A percentile compares a stretch with the other conserved stretches of the same genome.
Conservation (phyloP, 257 asterid species). For the Penstemon davidsonii region DNA sequence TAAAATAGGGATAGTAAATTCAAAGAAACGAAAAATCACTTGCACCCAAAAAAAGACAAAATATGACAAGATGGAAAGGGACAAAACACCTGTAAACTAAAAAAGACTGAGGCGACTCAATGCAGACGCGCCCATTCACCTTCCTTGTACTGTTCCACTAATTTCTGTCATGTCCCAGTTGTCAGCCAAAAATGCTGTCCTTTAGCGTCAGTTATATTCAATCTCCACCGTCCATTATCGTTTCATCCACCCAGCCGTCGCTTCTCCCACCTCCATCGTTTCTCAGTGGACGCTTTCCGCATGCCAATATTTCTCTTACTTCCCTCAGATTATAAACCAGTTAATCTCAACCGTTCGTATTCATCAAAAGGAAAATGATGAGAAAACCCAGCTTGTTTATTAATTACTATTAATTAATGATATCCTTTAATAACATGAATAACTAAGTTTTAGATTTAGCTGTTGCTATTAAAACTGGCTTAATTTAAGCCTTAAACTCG, state of each 20-base stretch:
- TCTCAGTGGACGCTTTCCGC: conserved; percentile 1
- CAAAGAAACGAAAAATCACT: background rate
- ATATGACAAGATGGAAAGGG: background rate
- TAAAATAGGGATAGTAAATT: background rate
- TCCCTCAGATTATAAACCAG: no score
- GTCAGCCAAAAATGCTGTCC: conserved; percentile 1
- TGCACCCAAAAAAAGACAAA: background rate
- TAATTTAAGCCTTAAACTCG: no score
- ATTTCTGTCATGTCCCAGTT: conserved; percentile 20
- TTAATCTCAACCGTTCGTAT: no score
- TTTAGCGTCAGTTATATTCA: background rate
- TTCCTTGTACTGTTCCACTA: background rate
- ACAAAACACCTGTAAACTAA: conserved; percentile 7
- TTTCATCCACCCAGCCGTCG: background rate
- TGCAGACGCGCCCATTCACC: background rate
- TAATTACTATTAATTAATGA: no score
- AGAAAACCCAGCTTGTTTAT: no score
- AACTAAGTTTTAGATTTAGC: no score
- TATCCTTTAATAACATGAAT: no score
- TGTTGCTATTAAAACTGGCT: no score
- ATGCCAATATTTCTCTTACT: no score
- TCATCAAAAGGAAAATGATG: no score
- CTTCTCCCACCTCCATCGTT: background rate
- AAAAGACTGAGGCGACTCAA: conserved; percentile 21
- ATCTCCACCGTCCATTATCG: conserved; percentile 22